phyloP scores from a whole-genome alignment of 495 filamentous ascomycete species.

The Pseudomonodictys pantanalensis region DNA sequence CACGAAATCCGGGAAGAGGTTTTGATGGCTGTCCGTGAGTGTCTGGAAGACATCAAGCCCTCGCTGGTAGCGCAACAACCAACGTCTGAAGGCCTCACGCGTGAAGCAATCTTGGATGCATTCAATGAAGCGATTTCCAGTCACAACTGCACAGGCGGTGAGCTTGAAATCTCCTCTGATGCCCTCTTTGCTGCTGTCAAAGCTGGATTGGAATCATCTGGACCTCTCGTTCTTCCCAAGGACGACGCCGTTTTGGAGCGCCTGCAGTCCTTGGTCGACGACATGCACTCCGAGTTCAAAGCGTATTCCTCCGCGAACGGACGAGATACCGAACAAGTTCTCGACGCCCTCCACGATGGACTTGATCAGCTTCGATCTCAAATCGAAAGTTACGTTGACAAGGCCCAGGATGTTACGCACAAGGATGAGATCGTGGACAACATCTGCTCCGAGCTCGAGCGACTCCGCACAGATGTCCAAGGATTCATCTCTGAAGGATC shows the following conservation, averaged over 20 bases:
- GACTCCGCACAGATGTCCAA: constrained; percentile 70
- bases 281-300: constrained; percentile 68
- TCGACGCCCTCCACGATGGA: constrained; percentile 82
- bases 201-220: constrained; percentile 54
- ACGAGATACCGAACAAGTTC: constrained; percentile 73
- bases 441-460: constrained; percentile 67
- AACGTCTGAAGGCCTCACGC: constrained; percentile 44
- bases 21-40: constrained; percentile 70
- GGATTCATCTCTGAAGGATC: constrained; percentile 53
- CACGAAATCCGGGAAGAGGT: constrained; percentile 75
- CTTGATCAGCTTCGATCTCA: constrained; percentile 75
- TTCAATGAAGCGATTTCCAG: constrained; percentile 56
- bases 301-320: constrained; percentile 71
- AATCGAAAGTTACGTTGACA: constrained; percentile 76
- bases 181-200: constrained; percentile 66
- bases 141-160: constrained; percentile 44
- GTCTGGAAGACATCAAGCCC: constrained; percentile 71
- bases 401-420: constrained; percentile 59
- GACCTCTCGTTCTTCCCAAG: constrained; percentile 47
- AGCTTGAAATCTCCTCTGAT: constrained; percentile 62
- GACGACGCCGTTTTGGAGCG: constrained; percentile 68
- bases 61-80: constrained; percentile 47
- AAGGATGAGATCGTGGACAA: constrained; percentile 78
- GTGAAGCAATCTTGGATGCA: constrained; percentile 55
- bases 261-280: constrained; percentile 70